These are phyloP conservation scores for Oryza officinalis DNA, from an alignment of 176 grass and related monocot species.

Conservation along the genomic window DNA sequence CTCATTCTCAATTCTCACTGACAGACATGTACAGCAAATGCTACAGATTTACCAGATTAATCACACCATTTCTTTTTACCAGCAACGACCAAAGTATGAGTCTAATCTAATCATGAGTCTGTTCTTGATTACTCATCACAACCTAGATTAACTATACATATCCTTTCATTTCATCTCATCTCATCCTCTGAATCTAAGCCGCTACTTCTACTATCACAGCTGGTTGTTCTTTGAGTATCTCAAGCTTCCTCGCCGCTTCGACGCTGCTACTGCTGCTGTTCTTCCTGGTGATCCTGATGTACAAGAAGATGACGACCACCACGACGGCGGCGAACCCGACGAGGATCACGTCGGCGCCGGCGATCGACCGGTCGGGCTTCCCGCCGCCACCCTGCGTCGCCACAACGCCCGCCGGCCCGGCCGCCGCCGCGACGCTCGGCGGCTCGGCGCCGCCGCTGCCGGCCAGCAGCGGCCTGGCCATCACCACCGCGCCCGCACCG, in stretches of 20 bases:
- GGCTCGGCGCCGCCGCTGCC: slow-evolving; percentile 33
- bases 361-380: slow-evolving; percentile 56
- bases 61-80: background rate
- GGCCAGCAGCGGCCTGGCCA: slow-evolving; percentile 47
- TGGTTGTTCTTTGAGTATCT: background rate
- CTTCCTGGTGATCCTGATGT: slow-evolving; percentile 77
- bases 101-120: background rate
- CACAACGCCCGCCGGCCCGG: background rate
- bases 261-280: background rate
- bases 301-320: slow-evolving; percentile 64
- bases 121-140: background rate
- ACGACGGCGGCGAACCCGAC: slow-evolving; percentile 67
- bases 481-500: background rate
- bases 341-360: slow-evolving; percentile 77
- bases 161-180: background rate
- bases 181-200: background rate
- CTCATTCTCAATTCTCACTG: background rate
- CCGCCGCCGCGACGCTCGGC: slow-evolving; percentile 23
- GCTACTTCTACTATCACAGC: background rate
- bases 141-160: background rate
- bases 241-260: background rate
- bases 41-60: background rate
- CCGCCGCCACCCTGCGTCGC: background rate
- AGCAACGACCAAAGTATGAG: background rate
- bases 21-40: background rate